Percentiles rank a stretch among this genome's conserved stretches.
phyloP scores from a whole-genome alignment of 345 rosid species.

The Pugionium cornutum region DNA sequence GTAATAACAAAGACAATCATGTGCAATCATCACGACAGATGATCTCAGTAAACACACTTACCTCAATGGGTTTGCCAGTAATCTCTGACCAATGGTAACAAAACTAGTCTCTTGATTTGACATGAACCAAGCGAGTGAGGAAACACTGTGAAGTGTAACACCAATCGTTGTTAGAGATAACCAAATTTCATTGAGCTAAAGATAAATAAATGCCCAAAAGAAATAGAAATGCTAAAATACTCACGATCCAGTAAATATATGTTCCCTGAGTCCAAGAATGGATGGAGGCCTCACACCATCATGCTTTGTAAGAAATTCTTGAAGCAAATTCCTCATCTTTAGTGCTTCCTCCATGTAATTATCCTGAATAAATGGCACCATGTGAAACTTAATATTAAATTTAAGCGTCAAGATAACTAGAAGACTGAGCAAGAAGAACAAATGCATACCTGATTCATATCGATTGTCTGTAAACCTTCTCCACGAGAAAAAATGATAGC shows the following conservation, averaged over 20 bases:
- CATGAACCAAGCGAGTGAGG: slow-evolving; percentile 99
- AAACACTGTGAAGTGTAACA: slow-evolving; percentile 64
- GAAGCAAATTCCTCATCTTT: slow-evolving; percentile 92
- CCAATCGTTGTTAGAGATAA: slow-evolving; percentile 17
- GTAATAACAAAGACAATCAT: slow-evolving; percentile 5
- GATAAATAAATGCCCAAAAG: neutral
- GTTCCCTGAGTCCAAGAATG: slow-evolving; percentile 98
- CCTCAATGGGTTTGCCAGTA: slow-evolving; percentile 94
- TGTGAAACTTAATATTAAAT: neutral
- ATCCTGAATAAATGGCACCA: slow-evolving; percentile 52
- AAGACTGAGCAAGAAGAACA: neutral
- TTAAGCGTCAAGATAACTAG: neutral
- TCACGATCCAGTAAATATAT: slow-evolving; percentile 98
- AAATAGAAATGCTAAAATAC: slow-evolving; percentile 24
- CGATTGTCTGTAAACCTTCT: slow-evolving; percentile 97
- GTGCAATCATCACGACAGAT: slow-evolving; percentile 26
- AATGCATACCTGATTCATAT: slow-evolving; percentile 87
- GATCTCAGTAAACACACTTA: slow-evolving; percentile 44
- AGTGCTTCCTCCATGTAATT: slow-evolving; percentile 99
- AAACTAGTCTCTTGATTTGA: slow-evolving; percentile 99
- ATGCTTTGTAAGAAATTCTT: slow-evolving; percentile 93
- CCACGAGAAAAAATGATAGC: slow-evolving; percentile 97
- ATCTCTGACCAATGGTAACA: slow-evolving; percentile 96
- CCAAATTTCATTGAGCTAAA: slow-evolving; percentile 2
- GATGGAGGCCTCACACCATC: slow-evolving; percentile 92